phyloP scores from a whole-genome alignment of 768 basidiomycete genomes.

The Phanerochaete sordida region DNA sequence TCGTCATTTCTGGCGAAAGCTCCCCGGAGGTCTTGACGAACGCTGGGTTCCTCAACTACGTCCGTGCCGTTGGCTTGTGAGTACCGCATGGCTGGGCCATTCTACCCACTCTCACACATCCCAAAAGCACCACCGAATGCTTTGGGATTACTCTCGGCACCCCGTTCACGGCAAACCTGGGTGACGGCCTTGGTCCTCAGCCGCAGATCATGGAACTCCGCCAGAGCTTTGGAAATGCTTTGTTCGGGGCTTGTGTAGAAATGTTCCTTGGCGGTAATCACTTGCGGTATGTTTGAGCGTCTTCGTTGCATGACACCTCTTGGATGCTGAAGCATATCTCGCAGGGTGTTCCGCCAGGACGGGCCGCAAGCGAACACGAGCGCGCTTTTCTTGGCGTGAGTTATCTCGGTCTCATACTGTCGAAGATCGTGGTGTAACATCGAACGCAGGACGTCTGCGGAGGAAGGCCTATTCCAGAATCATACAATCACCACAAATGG shows the following conservation, averaged over 20 bases:
- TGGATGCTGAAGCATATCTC: too few species aligned
- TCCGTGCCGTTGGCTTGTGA: constrained; percentile 59
- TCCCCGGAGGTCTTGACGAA: constrained; percentile 53
- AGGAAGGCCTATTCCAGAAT: constrained; percentile 34
- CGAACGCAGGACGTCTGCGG: constrained; percentile 38
- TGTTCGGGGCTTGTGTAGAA: constrained; percentile 41
- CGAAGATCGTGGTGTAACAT: background rate
- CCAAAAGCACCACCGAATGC: constrained; percentile 30
- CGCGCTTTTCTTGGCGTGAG: constrained; percentile 59
- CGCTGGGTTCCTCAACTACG: constrained; percentile 53
- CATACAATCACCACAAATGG: constrained; percentile 46
- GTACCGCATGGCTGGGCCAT: constrained; percentile 12
- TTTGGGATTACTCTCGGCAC: constrained; percentile 25
- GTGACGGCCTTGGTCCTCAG: constrained; percentile 42
- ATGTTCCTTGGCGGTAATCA: constrained; percentile 43
- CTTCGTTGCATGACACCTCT: too few species aligned
- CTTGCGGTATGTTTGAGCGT: constrained; percentile 7
- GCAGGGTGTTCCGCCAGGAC: constrained; percentile 44
- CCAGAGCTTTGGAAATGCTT: constrained; percentile 32
- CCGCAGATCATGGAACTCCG: constrained; percentile 41
- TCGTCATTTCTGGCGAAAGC: constrained; percentile 64
- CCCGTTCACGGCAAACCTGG: constrained; percentile 39
- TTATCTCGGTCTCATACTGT: background rate
- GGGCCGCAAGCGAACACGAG: constrained; percentile 45
- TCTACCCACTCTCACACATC: too few species aligned